Evolutionary conservation across 2,329 filamentous ascomycete genomes (phyloP), one percentile per base, ranked within the genome.

Genomic region (Aureobasidium pullulans): DNA sequence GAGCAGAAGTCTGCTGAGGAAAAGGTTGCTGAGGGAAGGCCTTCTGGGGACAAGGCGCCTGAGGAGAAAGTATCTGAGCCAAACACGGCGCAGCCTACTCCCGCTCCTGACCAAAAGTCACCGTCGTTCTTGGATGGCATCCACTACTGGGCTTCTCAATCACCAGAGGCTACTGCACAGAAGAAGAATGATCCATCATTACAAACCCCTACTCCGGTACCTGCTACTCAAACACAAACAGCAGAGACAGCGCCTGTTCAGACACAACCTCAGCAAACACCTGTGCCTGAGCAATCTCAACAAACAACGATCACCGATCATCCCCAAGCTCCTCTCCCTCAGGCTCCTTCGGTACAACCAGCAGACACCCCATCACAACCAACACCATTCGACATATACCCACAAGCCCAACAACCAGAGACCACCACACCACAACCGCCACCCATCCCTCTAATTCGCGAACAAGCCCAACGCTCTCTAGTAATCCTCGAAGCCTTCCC

Each of bases 91-190:
- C 44, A 31, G 23, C 36, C 40, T 34, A 28, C 44, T 40, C 64
- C 3, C 64, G 67, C 43, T 65, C 62, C 28, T 68, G 67, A 52
- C 62, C 68, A 29, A 67, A 63, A 48, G 65, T 56, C 70, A 64
- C 71, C 53, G 66, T 62, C 71, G 2, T 72, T 75, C 52, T 66
- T 74, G 31, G 71, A 67, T 19, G 71, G 72, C 19, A 73, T 73
- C 47, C 72, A 73, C 44, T 70, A 73, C 54, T 74, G 73, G 63
- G 67, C 66, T 16, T 62, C 61, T 9, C 60, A 59, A 28, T 59
- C 60, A 42, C 64, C 16, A 34, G 52, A 54, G n/a, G 44, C 50
- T 3, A 31, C 19, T 19, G 44, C 47, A 11, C 34, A 54, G 23
- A 60, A 54, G 43, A 56, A 34, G 40, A 61, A 62, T 64, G 42